Evolutionary conservation across 495 filamentous ascomycete genomes (phyloP).

Genomic region (Xylaria nigripes): DNA sequence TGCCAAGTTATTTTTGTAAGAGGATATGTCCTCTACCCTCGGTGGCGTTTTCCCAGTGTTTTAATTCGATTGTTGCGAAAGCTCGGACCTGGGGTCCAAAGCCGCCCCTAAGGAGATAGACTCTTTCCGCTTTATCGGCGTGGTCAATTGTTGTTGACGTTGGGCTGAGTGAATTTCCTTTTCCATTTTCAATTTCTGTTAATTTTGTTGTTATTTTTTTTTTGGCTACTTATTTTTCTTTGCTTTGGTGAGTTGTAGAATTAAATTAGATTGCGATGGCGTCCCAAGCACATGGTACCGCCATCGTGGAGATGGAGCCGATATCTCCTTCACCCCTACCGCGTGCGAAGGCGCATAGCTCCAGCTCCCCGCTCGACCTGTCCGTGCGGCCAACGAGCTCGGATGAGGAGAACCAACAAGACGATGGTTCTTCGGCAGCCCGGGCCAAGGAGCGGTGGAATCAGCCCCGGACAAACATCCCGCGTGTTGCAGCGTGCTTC

Average conservation of each 20-base stretch:
- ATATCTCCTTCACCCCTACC: conserved; percentile 10
- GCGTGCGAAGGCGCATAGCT: background rate
- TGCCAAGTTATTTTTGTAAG: too few relatives aligned
- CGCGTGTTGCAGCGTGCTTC: conserved; percentile 56
- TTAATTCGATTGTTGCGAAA: too few relatives aligned
- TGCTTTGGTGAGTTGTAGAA: background rate
- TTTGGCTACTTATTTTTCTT: background rate
- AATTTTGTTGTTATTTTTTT: too few relatives aligned
- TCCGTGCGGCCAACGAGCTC: background rate
- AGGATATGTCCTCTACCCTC: too few relatives aligned
- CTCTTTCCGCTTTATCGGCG: too few relatives aligned
- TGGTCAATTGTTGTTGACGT: too few relatives aligned
- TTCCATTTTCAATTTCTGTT: too few relatives aligned
- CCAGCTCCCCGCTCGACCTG: conserved; percentile 1
- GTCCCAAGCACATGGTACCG: conserved; percentile 15
- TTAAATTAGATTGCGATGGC: conserved; percentile 4
- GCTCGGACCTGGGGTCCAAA: too few relatives aligned
- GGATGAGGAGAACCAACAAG: conserved; percentile 8
- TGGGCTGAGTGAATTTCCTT: too few relatives aligned
- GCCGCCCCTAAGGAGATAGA: too few relatives aligned
- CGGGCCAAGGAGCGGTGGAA: conserved; percentile 57
- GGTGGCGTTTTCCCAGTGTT: too few relatives aligned
- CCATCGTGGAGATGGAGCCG: conserved; percentile 19
- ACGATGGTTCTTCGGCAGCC: background rate
- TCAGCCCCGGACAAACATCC: conserved; percentile 54